Base-by-base conservation (phyloP, 768 basidiomycete genomes). In the Trametes sanguinea region DNA sequence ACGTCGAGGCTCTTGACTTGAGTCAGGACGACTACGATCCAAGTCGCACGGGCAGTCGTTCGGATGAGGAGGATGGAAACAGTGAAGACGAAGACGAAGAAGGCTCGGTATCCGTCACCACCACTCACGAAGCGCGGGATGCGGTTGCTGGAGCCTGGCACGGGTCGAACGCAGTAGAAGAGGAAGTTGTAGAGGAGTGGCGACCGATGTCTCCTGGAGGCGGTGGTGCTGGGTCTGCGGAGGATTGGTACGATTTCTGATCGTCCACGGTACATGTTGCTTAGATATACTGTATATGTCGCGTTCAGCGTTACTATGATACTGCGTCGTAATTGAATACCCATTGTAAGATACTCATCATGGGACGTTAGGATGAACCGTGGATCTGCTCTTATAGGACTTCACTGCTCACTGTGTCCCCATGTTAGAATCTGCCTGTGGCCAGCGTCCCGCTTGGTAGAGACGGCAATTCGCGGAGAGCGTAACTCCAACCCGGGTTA, bases 101-200 rank as follows among this genome's bases (percentile, higher is more conserved):
- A 59, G 63, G 61, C 11, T 67, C 58, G 52, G 66, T 43, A 11
- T 67, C 57, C 48, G 66, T 40, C 54, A 22, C 50, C 55, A 58
- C 61, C 52, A 51, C 54, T 22, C 32, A 30, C 7, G 57, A 40
- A 16, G 2, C 17, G 4, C 27, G 17, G 30, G 22, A 37, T 8
- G 27, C 45, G 27, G 37, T 22, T 22, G 73, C 70, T 17, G 73
- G 35, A 37, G 11, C 11, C 6, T 11, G 35, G 35, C 35, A 6
- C 11, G 35, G 35, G 11, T 37, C 35, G 35, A 37, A 53, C 17
- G 65, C 45, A 5, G 70, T 48, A 11, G 72, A 64, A 59, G 76
- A 39, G 47, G 58, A 80, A 46, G 63, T 79, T 39, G 67, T 83
- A 39, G 77, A 80, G 55, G 77, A 78, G 62, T 84, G 84, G 84